phyloP scores from a whole-genome alignment of 2,329 filamentous ascomycete species.

The Exophiala spinifera region DNA sequence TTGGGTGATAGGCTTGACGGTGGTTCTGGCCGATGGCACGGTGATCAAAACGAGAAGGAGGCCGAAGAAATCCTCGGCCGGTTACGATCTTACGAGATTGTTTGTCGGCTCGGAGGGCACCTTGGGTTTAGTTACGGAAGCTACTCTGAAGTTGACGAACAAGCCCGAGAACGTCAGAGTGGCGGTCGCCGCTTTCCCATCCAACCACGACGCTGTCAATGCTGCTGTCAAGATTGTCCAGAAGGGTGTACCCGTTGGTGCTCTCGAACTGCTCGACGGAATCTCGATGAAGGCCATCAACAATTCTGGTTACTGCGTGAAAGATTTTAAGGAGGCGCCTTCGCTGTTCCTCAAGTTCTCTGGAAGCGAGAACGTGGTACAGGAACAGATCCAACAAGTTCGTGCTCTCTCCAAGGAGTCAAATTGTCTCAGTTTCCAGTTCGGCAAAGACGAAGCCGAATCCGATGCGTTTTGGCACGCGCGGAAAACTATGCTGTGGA shows the following conservation, averaged over 20 bases:
- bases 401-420: slow-evolving; percentile 63
- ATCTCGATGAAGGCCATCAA: slow-evolving; percentile 85
- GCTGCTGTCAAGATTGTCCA: slow-evolving; percentile 75
- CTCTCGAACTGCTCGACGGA: slow-evolving; percentile 85
- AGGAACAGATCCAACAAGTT: slow-evolving; percentile 73
- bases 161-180: slow-evolving; percentile 74
- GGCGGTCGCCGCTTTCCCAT: slow-evolving; percentile 75
- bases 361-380: slow-evolving; percentile 61
- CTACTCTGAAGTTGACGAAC: slow-evolving; percentile 74
- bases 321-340: slow-evolving; percentile 67
- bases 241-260: slow-evolving; percentile 68
- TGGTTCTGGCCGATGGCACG: slow-evolving; percentile 66
- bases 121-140: slow-evolving; percentile 75
- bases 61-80: slow-evolving; percentile 77
- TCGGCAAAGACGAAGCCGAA: slow-evolving; percentile 68
- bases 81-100: slow-evolving; percentile 76
- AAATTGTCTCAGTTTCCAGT: slow-evolving; percentile 66
- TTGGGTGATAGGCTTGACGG: slow-evolving; percentile 68
- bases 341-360: slow-evolving; percentile 84
- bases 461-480: slow-evolving; percentile 77
- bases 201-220: slow-evolving; percentile 70
- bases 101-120: slow-evolving; percentile 83
- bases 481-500: slow-evolving; percentile 80
- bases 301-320: slow-evolving; percentile 60
- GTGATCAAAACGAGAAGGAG: slow-evolving; percentile 68